Percentiles rank a stretch among this genome's conserved stretches.
These are phyloP conservation scores for Backusella parvicylindrica DNA, from an alignment of 192 early-diverging fungal genomes.

Conservation along the genomic window DNA sequence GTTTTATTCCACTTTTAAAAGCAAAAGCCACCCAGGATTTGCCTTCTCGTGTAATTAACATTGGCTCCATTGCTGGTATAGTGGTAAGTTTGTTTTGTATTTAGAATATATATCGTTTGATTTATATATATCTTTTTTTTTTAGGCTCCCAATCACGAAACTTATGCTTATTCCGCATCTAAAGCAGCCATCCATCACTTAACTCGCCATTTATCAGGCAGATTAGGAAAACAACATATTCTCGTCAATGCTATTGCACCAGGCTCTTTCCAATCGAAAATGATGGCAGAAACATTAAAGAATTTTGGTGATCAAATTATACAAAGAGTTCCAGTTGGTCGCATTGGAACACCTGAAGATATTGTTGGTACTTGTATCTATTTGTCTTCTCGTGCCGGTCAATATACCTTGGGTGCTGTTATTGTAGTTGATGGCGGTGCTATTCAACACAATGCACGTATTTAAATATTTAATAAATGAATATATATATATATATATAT, in stretches of 20 bases:
- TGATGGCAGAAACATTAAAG: conserved; percentile 66
- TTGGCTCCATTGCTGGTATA: conserved; percentile 65
- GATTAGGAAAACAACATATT: conserved; percentile 56
- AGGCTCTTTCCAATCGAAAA: conserved; percentile 70
- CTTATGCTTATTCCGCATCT: conserved; percentile 73
- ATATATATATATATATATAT: too few relatives aligned
- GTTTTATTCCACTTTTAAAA: conserved; percentile 63
- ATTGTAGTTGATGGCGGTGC: conserved; percentile 31
- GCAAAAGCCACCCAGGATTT: conserved; percentile 44
- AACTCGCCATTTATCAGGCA: conserved; percentile 58
- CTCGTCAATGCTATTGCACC: conserved; percentile 70
- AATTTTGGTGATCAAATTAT: conserved; percentile 53
- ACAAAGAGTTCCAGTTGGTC: conserved; percentile 54
- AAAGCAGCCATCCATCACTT: conserved; percentile 79
- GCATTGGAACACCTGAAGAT: conserved; percentile 80
- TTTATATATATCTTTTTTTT: not conserved
- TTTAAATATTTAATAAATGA: conserved; percentile 6
- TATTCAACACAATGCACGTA: conserved; percentile 7
- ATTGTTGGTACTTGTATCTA: conserved; percentile 85
- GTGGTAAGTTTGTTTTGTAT: not conserved
- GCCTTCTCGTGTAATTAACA: conserved; percentile 83
- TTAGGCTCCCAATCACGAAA: conserved; percentile 35
- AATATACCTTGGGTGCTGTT: conserved; percentile 48
- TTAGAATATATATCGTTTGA: not conserved
- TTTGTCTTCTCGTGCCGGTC: conserved; percentile 69